Evolutionary conservation across 176 grass and related monocot genomes (phyloP).

Genomic region (Elaeis guineensis): DNA sequence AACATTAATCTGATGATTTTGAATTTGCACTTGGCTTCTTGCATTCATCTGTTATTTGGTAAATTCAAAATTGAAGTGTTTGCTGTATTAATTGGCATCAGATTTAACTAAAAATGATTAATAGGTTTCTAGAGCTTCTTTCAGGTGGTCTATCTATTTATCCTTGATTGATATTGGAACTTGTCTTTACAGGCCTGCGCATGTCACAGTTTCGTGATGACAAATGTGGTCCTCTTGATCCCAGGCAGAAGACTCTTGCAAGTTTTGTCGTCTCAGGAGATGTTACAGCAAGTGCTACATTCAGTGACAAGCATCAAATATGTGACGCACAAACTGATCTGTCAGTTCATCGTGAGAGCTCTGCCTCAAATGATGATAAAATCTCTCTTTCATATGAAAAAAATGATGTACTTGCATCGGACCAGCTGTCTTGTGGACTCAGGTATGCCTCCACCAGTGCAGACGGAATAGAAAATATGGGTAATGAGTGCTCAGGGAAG

Average conservation of each 20-base stretch:
- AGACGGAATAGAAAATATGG: conserved; percentile 13
- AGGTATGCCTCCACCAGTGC: neutral
- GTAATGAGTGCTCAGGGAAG: no score
- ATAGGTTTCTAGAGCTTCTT: no score
- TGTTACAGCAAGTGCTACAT: conserved; percentile 13
- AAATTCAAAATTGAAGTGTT: no score
- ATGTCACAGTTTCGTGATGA: conserved; percentile 81
- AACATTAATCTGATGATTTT: no score
- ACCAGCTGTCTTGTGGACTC: conserved; percentile 1
- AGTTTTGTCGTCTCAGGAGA: conserved; percentile 34
- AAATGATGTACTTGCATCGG: conserved; percentile 10
- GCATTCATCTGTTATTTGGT: no score
- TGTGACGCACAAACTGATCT: conserved; percentile 23
- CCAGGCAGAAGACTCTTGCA: conserved; percentile 66
- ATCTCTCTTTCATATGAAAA: conserved; percentile 30
- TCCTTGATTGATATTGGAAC: no score
- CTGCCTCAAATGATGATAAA: conserved; percentile 10
- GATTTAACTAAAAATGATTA: no score
- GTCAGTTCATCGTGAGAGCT: conserved; percentile 18
- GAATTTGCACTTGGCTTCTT: no score
- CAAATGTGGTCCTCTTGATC: conserved; percentile 35
- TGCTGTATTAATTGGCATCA: no score
- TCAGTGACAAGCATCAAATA: conserved; percentile 9
- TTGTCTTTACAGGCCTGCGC: conserved; percentile 51
- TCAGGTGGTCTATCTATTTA: no score